Base-by-base conservation (phyloP, 192 early-diverging fungal genomes). In the Backusella psychrophila region DNA sequence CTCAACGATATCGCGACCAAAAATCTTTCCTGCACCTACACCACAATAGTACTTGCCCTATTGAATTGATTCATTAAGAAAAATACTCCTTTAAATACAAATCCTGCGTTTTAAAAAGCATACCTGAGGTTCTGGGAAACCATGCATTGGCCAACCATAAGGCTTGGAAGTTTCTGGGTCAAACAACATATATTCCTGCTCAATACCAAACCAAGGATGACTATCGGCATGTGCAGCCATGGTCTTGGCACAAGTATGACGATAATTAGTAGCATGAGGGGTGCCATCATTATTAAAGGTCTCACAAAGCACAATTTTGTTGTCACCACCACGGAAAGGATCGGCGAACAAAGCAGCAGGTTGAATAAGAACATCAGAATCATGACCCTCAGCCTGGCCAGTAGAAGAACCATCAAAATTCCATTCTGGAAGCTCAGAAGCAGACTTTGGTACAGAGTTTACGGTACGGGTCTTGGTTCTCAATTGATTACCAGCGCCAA, bases 401-500 rank as follows among this genome's bases (percentile, higher is more conserved):
- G 87, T 88, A 38, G 87, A 88, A 56, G 83, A 85, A 71, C 87
- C 87, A 78, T 88, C 87, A 39, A 80, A 88, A 46, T 88, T 88
- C 87, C 87, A 88, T 76, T 88, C 87, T 26, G 79, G 73, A 23
- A 88, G 72, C n/a, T 88, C 80, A 49, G 67, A 65, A 33, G 66
- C 71, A 35, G 75, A 39, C 26, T 39, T 69, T 7, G 76, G 72
- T n/a, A 70, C 68, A n/a, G n/a, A 23, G 56, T 88, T 75, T 26
- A 88, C 69, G 36, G 87, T 88, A 26, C 56, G 85, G 2, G 87
- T 86, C 72, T 88, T 88, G 69, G 72, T 59, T 75, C 87, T 87
- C 44, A 88, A 69, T 11, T 82, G 77, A 42, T 80, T 74, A n/a
- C 39, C 39, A 59, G 83, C 87, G 80, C 83, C 87, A 67, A 88